Evolutionary conservation across 1,139 yeast genomes (phyloP), one percentile per base, ranked within the genome.

Genomic region (Kodamaea fungicola): DNA sequence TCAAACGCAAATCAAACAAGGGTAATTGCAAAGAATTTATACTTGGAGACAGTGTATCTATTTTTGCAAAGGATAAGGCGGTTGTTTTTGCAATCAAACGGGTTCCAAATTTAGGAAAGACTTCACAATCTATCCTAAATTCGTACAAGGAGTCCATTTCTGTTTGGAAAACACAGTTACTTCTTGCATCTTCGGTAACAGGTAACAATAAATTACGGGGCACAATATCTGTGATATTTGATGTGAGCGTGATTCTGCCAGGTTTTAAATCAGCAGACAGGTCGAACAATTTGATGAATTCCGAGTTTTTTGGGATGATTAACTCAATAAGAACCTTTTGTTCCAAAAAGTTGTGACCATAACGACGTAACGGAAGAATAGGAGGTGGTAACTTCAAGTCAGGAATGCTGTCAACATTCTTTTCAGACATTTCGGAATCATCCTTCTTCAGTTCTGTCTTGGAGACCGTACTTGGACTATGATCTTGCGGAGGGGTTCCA

Each of bases 341-440:
- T 53, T 92, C 97, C 52, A 92, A 66, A 64, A 89, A 92, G 60
- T 89, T 92, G 62, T 92, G 98, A 7, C 98, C 98, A 55, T 92
- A 92, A 48, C 95, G 76, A 52, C 97, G 74, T 39, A 92, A 67
- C 0, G 98, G 98, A 34, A 92, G 78, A 38, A 92, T 88, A 8
- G 98, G 98, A 1, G 98, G 98, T 1, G 98, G 98, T 40, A 92
- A 70, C 26, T 89, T 80, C 41, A 92, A 72, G 51, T 88, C 96
- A 0, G 98, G 98, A 35, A 92, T 90, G 16, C 81, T 74, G 49
- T 87, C 95, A 3, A 74, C 63, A 38, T 72, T 78, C 53, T 12
- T 36, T 21, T 19, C 29, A 31, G 12, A 8, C 8, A 12, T 16
- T 12, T 19, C 21, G 3, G 30, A 16, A 21, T 13, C 8, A 12